Base-by-base conservation (phyloP, 2,329 filamentous ascomycete species). In the Ceratocystis lukuohia region DNA sequence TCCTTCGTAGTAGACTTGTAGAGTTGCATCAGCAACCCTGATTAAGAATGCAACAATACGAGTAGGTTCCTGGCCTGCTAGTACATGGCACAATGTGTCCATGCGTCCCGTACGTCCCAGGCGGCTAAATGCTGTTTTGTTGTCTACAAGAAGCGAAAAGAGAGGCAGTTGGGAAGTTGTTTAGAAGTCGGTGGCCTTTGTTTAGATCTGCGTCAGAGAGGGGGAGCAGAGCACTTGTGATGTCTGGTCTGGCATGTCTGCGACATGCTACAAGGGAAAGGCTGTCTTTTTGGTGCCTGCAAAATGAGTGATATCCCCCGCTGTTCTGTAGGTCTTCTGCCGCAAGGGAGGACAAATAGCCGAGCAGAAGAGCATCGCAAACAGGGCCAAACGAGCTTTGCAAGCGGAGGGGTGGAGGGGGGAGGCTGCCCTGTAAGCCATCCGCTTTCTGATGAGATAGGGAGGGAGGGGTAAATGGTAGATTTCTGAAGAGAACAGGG, bases 301-400 rank as follows among this genome's bases (percentile, higher is more conserved):
- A n/a, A 44, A 17, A 41, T 61, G 33, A 10, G 41, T 62, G 33
- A 7, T 22, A 5, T 28, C 20, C 37, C 37, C 41, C 5, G 61
- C 46, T 46, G 46, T 63, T 63, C 61, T 63, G 61, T 22, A n/a
- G 41, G 61, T 5, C 15, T 63, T 63, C 61, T 63, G 22, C 44
- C 61, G 44, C 61, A 63, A 50, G 61, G 61, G 61, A 63, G 44
- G 56, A 3, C 22, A 3, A 59, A 59, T 17, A 59, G 56, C 56
- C 56, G 56, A 59, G 12, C 28, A 33, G 10, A 6, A 50, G 28
- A 59, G 28, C n/a, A 59, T 59, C 56, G 56, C 28, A 28, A 48
- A 63, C 22, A 63, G 46, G 61, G 44, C 41, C 22, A 63, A 33
- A 63, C 41, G n/a, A 30, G 22, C 44, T 20, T 59, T 37, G 56